These are phyloP conservation scores for Zasmidium cellare DNA, from an alignment of 2,329 filamentous ascomycete genomes.

Conservation along the genomic window DNA sequence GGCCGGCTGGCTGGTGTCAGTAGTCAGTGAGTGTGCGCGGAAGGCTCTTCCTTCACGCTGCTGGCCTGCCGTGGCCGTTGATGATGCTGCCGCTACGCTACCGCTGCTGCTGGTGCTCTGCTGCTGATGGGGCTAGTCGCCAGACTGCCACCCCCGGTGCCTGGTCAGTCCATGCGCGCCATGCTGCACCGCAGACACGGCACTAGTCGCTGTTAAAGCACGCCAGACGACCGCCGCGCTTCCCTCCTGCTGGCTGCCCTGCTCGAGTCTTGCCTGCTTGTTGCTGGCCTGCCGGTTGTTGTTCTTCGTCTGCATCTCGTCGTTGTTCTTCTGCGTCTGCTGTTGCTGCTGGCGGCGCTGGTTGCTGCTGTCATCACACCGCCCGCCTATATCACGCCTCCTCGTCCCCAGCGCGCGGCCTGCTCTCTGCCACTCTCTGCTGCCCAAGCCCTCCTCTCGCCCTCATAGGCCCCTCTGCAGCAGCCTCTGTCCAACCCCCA, in stretches of 20 bases:
- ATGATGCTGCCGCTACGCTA: background rate
- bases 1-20: constrained; percentile 1
- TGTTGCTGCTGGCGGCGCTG: background rate
- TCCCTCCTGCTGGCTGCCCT: background rate
- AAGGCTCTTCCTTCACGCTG: constrained; percentile 8
- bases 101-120: background rate
- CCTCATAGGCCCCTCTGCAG: constrained; percentile 19
- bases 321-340: background rate
- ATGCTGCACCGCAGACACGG: constrained; percentile 21
- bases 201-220: background rate
- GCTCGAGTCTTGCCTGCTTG: background rate
- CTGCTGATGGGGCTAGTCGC: constrained; percentile 2
- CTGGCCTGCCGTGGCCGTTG: background rate
- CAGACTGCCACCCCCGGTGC: constrained; percentile 7
- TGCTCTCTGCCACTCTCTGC: constrained; percentile 19
- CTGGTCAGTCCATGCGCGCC: constrained; percentile 10
- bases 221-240: constrained; percentile 9
- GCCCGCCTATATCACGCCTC: constrained; percentile 25
- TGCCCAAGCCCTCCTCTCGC: constrained; percentile 12
- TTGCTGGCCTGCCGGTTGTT: background rate
- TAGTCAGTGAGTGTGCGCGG: no score
- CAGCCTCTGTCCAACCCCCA: background rate
- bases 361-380: constrained; percentile 24
- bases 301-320: background rate
- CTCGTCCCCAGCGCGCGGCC: constrained; percentile 14